A percentile compares a stretch with the other conserved stretches of the same genome.
phyloP scores from a whole-genome alignment of 805 yeast genomes.

The Saturnispora sanitii region DNA sequence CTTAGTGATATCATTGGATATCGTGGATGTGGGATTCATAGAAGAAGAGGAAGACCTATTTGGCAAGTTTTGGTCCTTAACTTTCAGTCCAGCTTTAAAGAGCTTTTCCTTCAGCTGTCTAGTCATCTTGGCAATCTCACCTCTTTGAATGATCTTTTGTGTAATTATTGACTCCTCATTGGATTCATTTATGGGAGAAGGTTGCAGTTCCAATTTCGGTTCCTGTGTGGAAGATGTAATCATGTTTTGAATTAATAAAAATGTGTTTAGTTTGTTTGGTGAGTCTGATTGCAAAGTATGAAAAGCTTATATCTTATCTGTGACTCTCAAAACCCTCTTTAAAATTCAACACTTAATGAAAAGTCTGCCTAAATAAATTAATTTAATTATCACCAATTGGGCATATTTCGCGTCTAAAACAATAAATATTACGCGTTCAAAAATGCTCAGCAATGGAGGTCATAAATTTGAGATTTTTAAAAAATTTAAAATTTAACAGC shows the following conservation, averaged over 20 bases:
- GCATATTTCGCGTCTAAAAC: background rate
- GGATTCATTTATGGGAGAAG: slow-evolving; percentile 7
- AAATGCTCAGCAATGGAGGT: background rate
- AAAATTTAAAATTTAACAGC: too few species aligned
- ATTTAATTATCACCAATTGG: background rate
- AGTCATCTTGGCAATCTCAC: slow-evolving; percentile 37
- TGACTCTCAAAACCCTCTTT: background rate
- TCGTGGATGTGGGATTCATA: background rate
- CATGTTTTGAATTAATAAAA: background rate
- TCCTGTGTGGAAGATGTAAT: slow-evolving; percentile 2
- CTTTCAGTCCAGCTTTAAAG: slow-evolving; percentile 32
- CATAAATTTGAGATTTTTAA: background rate
- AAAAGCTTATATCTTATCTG: too few species aligned
- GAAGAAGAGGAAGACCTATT: background rate
- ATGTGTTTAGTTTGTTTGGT: background rate
- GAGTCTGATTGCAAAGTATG: background rate
- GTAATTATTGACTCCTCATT: slow-evolving; percentile 32
- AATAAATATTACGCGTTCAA: background rate
- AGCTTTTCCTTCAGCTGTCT: slow-evolving; percentile 34
- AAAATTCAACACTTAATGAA: background rate
- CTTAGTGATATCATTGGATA: slow-evolving; percentile 15
- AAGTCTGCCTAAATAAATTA: background rate
- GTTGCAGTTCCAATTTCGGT: background rate
- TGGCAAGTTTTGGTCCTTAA: slow-evolving; percentile 22
- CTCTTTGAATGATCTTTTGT: slow-evolving; percentile 35